Evolutionary conservation across 345 rosid species (phyloP).

Genomic region (Schrenkiella parvula): DNA sequence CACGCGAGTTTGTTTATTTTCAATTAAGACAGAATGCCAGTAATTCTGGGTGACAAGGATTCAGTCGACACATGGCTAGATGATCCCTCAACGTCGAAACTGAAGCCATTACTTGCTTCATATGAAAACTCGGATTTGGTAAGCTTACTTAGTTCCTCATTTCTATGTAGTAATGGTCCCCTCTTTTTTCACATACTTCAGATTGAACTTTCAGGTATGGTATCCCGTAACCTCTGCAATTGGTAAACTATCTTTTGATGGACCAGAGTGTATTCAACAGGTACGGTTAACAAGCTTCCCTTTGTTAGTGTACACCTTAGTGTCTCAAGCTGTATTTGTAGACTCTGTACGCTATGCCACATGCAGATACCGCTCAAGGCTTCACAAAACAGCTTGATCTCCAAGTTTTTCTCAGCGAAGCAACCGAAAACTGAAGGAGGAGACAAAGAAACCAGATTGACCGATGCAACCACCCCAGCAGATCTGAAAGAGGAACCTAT

Average conservation of each 20-base stretch:
- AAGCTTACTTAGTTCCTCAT: slow-evolving; percentile 13
- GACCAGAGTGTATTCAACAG: slow-evolving; percentile 91
- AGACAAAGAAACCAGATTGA: slow-evolving; percentile 28
- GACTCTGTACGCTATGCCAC: too few relatives aligned
- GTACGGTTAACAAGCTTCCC: slow-evolving; percentile 31
- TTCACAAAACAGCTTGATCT: slow-evolving; percentile 51
- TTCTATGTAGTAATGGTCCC: neutral
- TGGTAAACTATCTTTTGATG: slow-evolving; percentile 74
- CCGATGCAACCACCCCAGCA: neutral
- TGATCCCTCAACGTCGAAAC: slow-evolving; percentile 45
- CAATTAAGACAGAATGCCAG: slow-evolving; percentile 81
- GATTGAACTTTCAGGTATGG: slow-evolving; percentile 53
- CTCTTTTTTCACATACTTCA: neutral
- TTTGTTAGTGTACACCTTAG: neutral
- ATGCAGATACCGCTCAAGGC: slow-evolving; percentile 57
- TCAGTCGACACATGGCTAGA: slow-evolving; percentile 65
- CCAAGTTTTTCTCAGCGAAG: slow-evolving; percentile 63
- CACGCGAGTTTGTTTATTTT: neutral
- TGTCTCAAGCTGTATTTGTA: neutral
- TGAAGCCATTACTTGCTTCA: slow-evolving; percentile 56
- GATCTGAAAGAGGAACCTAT: slow-evolving; percentile 33
- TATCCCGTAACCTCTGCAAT: slow-evolving; percentile 81
- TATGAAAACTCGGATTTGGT: slow-evolving; percentile 76
- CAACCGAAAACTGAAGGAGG: slow-evolving; percentile 44
- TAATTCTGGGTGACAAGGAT: slow-evolving; percentile 68